Percentiles rank a stretch among this genome's conserved stretches.
phyloP scores from a whole-genome alignment of 495 filamentous ascomycete species.

The Neurospora sp. region DNA sequence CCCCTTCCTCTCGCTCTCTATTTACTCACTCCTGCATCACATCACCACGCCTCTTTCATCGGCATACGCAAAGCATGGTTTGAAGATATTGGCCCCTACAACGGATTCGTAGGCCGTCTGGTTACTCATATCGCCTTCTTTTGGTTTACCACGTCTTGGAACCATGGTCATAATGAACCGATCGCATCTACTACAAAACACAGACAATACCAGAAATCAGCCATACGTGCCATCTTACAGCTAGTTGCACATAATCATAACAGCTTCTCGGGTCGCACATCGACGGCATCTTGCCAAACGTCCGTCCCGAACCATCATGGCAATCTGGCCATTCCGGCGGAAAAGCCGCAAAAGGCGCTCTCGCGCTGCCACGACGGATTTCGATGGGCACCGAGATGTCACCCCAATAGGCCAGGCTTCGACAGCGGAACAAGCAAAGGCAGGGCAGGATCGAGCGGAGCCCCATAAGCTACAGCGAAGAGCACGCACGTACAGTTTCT shows the following conservation, averaged over 20 bases:
- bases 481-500: slow-evolving; percentile 43
- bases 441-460: slow-evolving; percentile 24
- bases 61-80: slow-evolving; percentile 12
- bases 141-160: not conserved
- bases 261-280: not conserved
- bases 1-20: not conserved
- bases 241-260: not conserved
- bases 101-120: slow-evolving; percentile 3
- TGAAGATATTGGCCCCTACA: slow-evolving; percentile 8
- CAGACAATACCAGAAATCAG: slow-evolving; percentile 2
- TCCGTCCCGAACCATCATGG: slow-evolving; percentile 37
- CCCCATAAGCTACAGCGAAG: slow-evolving; percentile 40
- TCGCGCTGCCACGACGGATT: slow-evolving; percentile 25
- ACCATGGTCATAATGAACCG: slow-evolving; percentile 18
- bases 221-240: not conserved
- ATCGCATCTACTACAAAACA: slow-evolving; percentile 2
- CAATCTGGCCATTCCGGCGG: slow-evolving; percentile 70
- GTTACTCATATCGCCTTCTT: not conserved
- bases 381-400: slow-evolving; percentile 18
- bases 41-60: not conserved
- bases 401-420: slow-evolving; percentile 3
- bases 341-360: slow-evolving; percentile 44
- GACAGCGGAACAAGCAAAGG: slow-evolving; percentile 11
- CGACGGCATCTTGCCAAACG: not conserved
- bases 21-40: not conserved